Percentiles rank a stretch among this genome's conserved stretches.
Evolutionary conservation across 2,329 filamentous ascomycete genomes (phyloP).

Genomic region (Epichloe hybrida): DNA sequence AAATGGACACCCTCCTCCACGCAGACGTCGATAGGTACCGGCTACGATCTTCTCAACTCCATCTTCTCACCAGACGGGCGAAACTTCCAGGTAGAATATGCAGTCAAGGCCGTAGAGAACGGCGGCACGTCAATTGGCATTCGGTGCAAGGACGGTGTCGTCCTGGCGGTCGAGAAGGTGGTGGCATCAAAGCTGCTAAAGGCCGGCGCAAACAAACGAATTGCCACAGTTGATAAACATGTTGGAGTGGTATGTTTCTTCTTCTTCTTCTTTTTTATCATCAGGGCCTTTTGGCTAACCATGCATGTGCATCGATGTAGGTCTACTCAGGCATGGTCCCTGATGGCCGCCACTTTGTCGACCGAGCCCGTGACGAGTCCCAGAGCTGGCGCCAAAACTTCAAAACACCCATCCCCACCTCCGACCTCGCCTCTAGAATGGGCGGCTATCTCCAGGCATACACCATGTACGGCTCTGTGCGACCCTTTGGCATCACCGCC

Average conservation of each 20-base stretch:
- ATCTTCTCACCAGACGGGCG: slow-evolving; percentile 98
- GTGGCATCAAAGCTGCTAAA: slow-evolving; percentile 92
- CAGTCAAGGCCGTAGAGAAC: slow-evolving; percentile 96
- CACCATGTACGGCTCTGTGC: slow-evolving; percentile 92
- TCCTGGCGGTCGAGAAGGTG: slow-evolving; percentile 93
- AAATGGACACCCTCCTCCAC: not conserved
- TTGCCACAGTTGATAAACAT: slow-evolving; percentile 87
- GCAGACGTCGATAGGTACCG: slow-evolving; percentile 98
- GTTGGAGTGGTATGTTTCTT: slow-evolving; percentile 65
- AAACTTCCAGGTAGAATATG: slow-evolving; percentile 99
- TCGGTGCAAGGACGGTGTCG: slow-evolving; percentile 91
- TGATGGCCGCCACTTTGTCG: slow-evolving; percentile 89
- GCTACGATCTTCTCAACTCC: slow-evolving; percentile 98
- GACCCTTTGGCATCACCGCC: slow-evolving; percentile 90
- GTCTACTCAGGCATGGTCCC: slow-evolving; percentile 89
- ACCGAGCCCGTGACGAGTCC: slow-evolving; percentile 87
- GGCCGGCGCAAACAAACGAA: slow-evolving; percentile 90
- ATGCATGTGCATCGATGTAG: slow-evolving; percentile 30
- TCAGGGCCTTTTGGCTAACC: not conserved
- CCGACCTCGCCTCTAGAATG: slow-evolving; percentile 82
- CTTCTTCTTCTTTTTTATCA: not conserved
- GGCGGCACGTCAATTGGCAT: slow-evolving; percentile 94
- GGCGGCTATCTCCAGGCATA: slow-evolving; percentile 94
- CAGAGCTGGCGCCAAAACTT: slow-evolving; percentile 82
- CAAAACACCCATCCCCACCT: slow-evolving; percentile 84